Base-by-base conservation (phyloP, 805 yeast species). In the Hanseniaspora nectarophila region DNA sequence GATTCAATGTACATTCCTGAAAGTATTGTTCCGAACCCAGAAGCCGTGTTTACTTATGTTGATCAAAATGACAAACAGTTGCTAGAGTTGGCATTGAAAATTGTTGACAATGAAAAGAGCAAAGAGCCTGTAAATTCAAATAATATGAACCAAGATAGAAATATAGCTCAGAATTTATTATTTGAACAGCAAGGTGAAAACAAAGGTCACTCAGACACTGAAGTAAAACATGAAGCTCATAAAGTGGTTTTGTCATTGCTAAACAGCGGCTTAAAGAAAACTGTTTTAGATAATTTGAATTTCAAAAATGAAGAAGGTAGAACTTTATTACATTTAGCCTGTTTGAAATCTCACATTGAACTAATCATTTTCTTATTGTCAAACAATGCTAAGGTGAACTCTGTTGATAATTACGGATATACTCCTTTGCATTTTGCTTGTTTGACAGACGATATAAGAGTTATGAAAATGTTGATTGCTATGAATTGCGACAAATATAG, bases 31-130 rank as follows among this genome's bases (percentile, higher is more conserved):
- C 33, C 59, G 15, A 57, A 56, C 39, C 60, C 63, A 29, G 68
- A 67, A 42, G 61, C 68, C 61, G 73, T 85, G 1, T 92, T 92
- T 67, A 88, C 97, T 0, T 92, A 92, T 62, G 75, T 87, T 43
- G 97, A 92, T 68, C 98, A 92, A 63, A 85, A 96, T 9, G 98
- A 92, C 67, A 76, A 92, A 58, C 96, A 90, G 66, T 74, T 92
- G 63, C 85, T 90, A 63, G 98, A 92, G 68, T 72, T 92, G 56
- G 98, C 98, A 1, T 73, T 92, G 59, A 97, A 92, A 63, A 92
- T 92, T 60, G 96, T 92, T 38, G 98, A 98, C 1, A 72, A 89
- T 67, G 90, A 90, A 68, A 38, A 24, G 2, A 37, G 38, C 15
- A 34, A 15, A 15, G 16, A 13, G 8, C 13, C 21, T 20, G n/a